Percentiles rank a stretch among this genome's conserved stretches.
Conservation (phyloP, 768 basidiomycete species). For the Auricularia auricula-judae region DNA sequence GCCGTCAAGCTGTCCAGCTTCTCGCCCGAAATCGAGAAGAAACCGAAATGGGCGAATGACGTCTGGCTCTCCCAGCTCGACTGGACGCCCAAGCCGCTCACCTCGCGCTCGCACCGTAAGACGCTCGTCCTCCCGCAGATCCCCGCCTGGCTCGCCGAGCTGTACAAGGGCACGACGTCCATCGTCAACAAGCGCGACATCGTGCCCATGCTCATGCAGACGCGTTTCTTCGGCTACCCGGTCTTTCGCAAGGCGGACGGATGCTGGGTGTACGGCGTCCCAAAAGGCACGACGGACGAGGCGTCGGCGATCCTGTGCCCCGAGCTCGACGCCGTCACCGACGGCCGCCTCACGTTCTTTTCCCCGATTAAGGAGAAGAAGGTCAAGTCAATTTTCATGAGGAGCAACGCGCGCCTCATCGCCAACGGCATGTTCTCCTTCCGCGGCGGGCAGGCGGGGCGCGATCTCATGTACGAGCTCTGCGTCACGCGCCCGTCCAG, state of each 20-base stretch:
- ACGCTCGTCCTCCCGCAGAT: not conserved
- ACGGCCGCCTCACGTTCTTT: slow-evolving; percentile 18
- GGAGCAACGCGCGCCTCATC: slow-evolving; percentile 38
- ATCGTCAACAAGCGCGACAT: slow-evolving; percentile 40
- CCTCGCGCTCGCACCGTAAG: slow-evolving; percentile 8
- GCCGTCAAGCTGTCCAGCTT: slow-evolving; percentile 16
- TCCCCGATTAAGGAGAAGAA: not conserved
- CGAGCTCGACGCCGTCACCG: slow-evolving; percentile 26
- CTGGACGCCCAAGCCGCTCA: slow-evolving; percentile 71
- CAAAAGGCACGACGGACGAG: not conserved
- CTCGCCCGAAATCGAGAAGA: slow-evolving; percentile 30
- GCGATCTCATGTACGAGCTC: not conserved
- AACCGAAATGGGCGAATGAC: slow-evolving; percentile 53
- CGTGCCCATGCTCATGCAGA: slow-evolving; percentile 55
- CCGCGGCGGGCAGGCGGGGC: not conserved
- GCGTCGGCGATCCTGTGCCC: slow-evolving; percentile 19
- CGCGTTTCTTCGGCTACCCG: slow-evolving; percentile 52
- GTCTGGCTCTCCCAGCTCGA: slow-evolving; percentile 87
- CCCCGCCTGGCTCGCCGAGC: slow-evolving; percentile 30
- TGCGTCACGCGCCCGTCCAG: not conserved
- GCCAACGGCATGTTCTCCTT: slow-evolving; percentile 31
- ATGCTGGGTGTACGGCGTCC: slow-evolving; percentile 40
- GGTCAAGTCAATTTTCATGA: slow-evolving; percentile 28
- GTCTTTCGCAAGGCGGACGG: slow-evolving; percentile 41
- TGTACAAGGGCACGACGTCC: slow-evolving; percentile 42